Percentiles rank a stretch among this genome's conserved stretches.
phyloP scores from a whole-genome alignment of 208 protist species.

The Acanthamoeba comandoni region DNA sequence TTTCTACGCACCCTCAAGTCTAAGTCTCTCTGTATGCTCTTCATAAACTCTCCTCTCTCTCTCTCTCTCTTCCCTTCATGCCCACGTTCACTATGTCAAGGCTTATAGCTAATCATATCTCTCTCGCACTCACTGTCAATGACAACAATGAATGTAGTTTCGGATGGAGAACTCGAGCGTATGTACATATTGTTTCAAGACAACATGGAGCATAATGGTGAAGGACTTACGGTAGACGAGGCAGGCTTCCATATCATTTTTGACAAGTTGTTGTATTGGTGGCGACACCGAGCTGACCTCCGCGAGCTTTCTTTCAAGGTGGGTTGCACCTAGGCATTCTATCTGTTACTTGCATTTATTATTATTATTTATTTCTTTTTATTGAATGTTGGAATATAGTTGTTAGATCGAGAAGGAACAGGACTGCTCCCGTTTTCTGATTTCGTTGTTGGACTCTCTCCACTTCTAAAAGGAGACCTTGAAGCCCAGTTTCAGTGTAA shows the following conservation, averaged over 20 bases:
- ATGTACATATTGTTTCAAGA: slow-evolving; percentile 10
- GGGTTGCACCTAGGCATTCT: background rate
- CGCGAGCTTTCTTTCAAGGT: slow-evolving; percentile 32
- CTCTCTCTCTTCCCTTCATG: too few relatives aligned
- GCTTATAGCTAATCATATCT: background rate
- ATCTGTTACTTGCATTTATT: background rate
- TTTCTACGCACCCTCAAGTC: background rate
- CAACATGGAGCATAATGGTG: background rate
- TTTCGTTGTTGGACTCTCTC: slow-evolving; percentile 23
- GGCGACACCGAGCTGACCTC: background rate
- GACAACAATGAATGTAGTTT: background rate
- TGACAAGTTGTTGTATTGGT: slow-evolving; percentile 50
- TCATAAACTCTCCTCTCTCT: too few relatives aligned
- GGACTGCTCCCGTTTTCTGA: slow-evolving; percentile 6
- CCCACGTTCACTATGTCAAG: background rate
- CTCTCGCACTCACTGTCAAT: background rate
- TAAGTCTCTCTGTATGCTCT: background rate
- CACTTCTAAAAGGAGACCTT: slow-evolving; percentile 28
- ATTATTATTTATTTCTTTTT: background rate
- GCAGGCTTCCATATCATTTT: slow-evolving; percentile 9
- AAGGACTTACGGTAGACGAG: background rate
- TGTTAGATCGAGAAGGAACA: slow-evolving; percentile 5
- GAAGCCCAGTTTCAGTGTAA: slow-evolving; percentile 17
- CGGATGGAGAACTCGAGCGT: slow-evolving; percentile 6
- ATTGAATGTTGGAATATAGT: slow-evolving; percentile 22